Evolutionary conservation across 768 basidiomycete genomes (phyloP), one percentile per base, ranked within the genome.

Genomic region (Amanita exitialis): DNA sequence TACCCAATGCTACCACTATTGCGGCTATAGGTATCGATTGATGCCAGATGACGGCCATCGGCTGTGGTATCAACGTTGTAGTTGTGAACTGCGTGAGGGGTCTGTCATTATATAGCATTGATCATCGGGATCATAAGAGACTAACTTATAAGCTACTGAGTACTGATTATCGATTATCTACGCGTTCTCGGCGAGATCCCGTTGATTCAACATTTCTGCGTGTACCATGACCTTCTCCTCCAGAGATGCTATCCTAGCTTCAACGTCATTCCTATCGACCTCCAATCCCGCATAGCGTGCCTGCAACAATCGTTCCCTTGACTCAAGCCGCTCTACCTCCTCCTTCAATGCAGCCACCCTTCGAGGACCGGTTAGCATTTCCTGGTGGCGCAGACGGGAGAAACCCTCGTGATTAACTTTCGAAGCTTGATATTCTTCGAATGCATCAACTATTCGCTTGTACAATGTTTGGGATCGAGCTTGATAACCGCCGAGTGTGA

Each of bases 401-500:
- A 96, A 97, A 62, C 86, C 88, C 56, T 88, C 83, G 56, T 84
- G 70, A 38, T 95, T 91, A 27, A 85, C 56, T 59, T 85, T 71
- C 16, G 73, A 74, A 60, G 72, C 73, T 51, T 83, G 76, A 27
- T 93, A 71, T 57, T 85, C 85, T 30, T 78, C 79, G 62, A 90
- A 90, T 1, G 81, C 78, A 25, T 80, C 78, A 2, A 69, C 71
- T 41, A 90, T 62, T 1, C 83, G 80, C 63, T 78, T 80, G 13
- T 75, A 65, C 2, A 93, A 72, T 36, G 78, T 77, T 59, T 75
- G 75, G 25, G 82, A 81, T 8, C 94, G 80, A 35, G 77, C 76
- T 61, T 89, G 80, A 64, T 98, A 98, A 7, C 96, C 96, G n/a
- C 93, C 93, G 2, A 98, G 78, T 12, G 79, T 78, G 52, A 92